A percentile compares a stretch with the other conserved stretches of the same genome.
Evolutionary conservation across 2,329 filamentous ascomycete species (phyloP).

Genomic region (Juglanconis sp.): DNA sequence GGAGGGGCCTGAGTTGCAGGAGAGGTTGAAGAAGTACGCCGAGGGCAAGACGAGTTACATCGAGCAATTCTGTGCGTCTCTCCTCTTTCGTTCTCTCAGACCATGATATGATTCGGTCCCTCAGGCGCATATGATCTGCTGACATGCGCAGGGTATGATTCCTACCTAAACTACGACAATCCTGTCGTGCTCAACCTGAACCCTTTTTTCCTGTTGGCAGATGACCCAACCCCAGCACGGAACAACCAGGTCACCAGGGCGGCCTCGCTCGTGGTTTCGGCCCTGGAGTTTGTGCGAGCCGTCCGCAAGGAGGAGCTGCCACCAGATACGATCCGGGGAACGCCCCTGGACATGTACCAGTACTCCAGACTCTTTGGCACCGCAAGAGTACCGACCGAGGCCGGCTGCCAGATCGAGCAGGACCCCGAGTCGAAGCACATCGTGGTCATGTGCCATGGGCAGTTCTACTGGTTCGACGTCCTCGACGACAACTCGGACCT

Average conservation of each 20-base stretch:
- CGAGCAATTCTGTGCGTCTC: constrained; percentile 87
- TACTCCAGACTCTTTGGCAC: constrained; percentile 95
- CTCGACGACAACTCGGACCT: constrained; percentile 90
- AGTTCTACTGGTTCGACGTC: constrained; percentile 99
- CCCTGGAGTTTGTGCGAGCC: constrained; percentile 87
- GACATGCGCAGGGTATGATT: constrained; percentile 74
- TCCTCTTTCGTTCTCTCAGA: background rate
- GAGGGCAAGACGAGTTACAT: constrained; percentile 92
- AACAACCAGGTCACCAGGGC: constrained; percentile 96
- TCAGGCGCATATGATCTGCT: constrained; percentile 21
- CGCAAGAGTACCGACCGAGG: constrained; percentile 86
- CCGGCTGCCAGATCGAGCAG: constrained; percentile 93
- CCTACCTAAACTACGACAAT: constrained; percentile 96
- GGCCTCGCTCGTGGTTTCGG: constrained; percentile 85
- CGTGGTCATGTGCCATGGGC: constrained; percentile 87
- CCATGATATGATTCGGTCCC: background rate
- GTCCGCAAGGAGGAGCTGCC: constrained; percentile 90
- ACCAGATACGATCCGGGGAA: constrained; percentile 79
- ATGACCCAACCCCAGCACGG: constrained; percentile 92
- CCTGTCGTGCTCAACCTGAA: constrained; percentile 96
- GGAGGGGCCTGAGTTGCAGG: constrained; percentile 82
- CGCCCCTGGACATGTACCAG: constrained; percentile 95
- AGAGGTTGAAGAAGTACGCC: constrained; percentile 86
- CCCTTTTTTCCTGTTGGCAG: constrained; percentile 94
- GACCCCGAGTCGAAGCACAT: constrained; percentile 91